Conservation (phyloP, 2,329 filamentous ascomycete species). For the Xylaria sp. region DNA sequence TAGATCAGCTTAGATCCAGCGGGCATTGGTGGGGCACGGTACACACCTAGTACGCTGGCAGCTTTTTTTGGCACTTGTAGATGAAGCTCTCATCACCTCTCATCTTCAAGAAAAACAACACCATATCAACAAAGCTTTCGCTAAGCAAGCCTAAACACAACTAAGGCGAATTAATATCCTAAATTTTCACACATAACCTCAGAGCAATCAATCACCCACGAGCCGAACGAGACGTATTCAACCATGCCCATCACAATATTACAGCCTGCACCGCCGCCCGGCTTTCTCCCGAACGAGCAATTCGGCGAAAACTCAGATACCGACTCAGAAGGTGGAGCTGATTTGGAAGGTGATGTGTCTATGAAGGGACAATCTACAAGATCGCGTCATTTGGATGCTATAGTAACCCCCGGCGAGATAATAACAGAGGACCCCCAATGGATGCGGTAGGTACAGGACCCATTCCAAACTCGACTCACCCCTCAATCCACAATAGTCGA, state of each 20-base stretch:
- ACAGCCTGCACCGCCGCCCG: slow-evolving; percentile 35
- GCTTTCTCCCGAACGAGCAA: slow-evolving; percentile 20
- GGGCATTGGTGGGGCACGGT: slow-evolving; percentile 7
- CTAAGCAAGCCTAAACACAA: not conserved
- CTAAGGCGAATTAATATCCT: not conserved
- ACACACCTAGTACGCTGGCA: slow-evolving; percentile 3
- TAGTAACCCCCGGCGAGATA: slow-evolving; percentile 87
- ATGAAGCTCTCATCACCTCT: not conserved
- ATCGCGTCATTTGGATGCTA: slow-evolving; percentile 49
- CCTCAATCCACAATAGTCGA: not conserved
- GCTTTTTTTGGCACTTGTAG: slow-evolving; percentile 14
- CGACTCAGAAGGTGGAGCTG: slow-evolving; percentile 52
- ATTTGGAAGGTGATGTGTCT: slow-evolving; percentile 51
- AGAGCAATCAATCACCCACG: not conserved
- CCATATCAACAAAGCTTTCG: slow-evolving; percentile 1
- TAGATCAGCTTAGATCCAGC: not conserved
- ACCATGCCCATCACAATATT: slow-evolving; percentile 46
- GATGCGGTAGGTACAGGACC: slow-evolving; percentile 70
- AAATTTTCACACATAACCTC: not conserved
- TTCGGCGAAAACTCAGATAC: slow-evolving; percentile 38
- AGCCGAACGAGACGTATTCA: not conserved
- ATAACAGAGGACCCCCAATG: slow-evolving; percentile 94
- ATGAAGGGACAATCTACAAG: slow-evolving; percentile 51
- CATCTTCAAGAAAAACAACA: not conserved
- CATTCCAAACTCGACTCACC: not conserved